Evolutionary conservation across 1,284 basidiomycete species (phyloP).

Genomic region (Cryptococcus sp.): DNA sequence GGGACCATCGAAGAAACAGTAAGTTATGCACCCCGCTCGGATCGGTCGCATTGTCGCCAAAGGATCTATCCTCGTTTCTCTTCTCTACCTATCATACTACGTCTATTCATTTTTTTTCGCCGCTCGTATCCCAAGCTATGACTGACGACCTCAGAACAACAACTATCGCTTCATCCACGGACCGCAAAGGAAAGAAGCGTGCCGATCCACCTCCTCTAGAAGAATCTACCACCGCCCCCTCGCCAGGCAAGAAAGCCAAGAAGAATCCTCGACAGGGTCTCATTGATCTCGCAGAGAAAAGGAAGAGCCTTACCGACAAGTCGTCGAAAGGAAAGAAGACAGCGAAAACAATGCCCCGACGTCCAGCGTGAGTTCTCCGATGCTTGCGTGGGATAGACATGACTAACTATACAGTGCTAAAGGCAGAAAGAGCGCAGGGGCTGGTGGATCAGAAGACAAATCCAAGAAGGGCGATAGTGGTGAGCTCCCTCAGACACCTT

Average conservation of each 20-base stretch:
- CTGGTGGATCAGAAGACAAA: background rate
- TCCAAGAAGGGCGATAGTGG: constrained; percentile 38
- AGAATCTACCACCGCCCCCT: constrained; percentile 15
- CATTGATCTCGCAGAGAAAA: constrained; percentile 14
- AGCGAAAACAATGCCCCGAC: constrained; percentile 37
- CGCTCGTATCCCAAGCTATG: background rate
- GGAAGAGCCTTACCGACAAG: constrained; percentile 21
- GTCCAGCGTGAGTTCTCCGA: constrained; percentile 22
- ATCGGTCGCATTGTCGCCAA: too few species aligned
- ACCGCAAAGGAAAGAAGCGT: constrained; percentile 43
- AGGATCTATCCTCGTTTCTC: too few species aligned
- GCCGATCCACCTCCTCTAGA: constrained; percentile 7
- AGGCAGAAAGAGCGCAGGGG: too few species aligned
- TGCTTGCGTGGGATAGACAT: too few species aligned
- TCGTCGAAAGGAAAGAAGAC: constrained; percentile 20
- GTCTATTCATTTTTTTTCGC: background rate
- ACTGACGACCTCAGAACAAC: too few species aligned
- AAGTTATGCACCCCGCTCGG: constrained; percentile 7
- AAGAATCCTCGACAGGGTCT: too few species aligned
- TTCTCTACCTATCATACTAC: too few species aligned
- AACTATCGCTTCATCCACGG: constrained; percentile 7
- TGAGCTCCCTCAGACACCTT: constrained; percentile 8
- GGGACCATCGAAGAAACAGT: constrained; percentile 15
- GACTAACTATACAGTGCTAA: too few species aligned
- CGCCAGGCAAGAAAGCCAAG: too few species aligned